Base-by-base conservation (phyloP, 441 rosid genomes). In the Populus trichocarpa region DNA sequence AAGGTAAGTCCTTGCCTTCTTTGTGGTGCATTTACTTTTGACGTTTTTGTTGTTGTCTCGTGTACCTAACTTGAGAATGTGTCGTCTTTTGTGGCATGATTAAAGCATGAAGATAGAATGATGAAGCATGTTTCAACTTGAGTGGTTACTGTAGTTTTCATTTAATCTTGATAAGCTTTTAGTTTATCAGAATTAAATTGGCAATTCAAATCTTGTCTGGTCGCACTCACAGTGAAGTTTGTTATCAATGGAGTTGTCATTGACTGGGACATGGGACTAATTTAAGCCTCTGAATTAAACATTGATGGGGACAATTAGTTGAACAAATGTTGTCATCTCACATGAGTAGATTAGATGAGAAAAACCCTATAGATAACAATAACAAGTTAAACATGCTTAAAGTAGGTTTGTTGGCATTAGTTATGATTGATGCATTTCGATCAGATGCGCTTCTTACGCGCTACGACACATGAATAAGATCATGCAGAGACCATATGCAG, bases 1-100 rank as follows among this genome's bases (percentile, higher is more conserved):
- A 36, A 26, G 69, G 77, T 78, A 86, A 93, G 75, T 85, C 89
- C 79, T 70, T 32, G 66, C 13, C 9, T 18, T 3, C 0, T 12
- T 13, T 67, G 53, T 71, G 57, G 42, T 50, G 9, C 30, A 10
- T 69, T 25, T 9, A 0, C 35, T 59, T 70, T 61, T 13, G 40
- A 10, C 18, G 0, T 57, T 71, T 30, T 63, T 35, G 12, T 20
- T 61, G 16, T 20, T 20, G 42, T 8, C n/a, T 32, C 10, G 71
- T 16, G 71, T 9, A 65, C 26, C 68, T 18, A 25, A 22, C 68
- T 30, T 30, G 32, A 30, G 3, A 30, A 30, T 11, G 68, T 65
- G 32, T 65, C 2, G 16, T 25, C 68, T 9, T 64, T 25, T 65
- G 22, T 53, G 61, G 61, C 61, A 53, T 18, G 61, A 16, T 53